Evolutionary conservation across 768 basidiomycete species (phyloP).

Genomic region (Russula dissimulans): DNA sequence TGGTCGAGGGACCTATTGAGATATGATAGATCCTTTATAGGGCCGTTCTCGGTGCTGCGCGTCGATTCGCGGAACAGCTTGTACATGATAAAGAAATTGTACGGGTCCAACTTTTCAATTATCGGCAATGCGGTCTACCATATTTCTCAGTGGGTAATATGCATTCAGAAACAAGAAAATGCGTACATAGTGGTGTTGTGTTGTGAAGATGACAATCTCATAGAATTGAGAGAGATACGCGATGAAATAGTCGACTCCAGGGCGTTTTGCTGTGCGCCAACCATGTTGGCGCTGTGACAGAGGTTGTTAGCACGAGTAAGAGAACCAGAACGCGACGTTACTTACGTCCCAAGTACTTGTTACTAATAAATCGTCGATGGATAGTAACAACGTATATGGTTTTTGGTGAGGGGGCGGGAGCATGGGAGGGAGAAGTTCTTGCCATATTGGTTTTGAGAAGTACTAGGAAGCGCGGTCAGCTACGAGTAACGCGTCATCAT

Average conservation of each 20-base stretch:
- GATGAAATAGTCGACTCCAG: constrained; percentile 97
- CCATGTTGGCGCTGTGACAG: constrained; percentile 70
- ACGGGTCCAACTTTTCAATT: constrained; percentile 90
- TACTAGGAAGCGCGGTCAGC: constrained; percentile 37
- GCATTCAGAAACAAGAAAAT: neutral
- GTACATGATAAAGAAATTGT: constrained; percentile 81
- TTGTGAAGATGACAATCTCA: constrained; percentile 93
- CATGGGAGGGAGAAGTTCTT: constrained; percentile 83
- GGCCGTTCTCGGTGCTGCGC: constrained; percentile 66
- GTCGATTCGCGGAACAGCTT: constrained; percentile 91
- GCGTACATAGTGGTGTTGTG: constrained; percentile 78
- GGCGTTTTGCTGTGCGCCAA: constrained; percentile 96
- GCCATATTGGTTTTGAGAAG: constrained; percentile 91
- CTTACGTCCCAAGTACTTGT: constrained; percentile 94
- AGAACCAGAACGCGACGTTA: constrained; percentile 18
- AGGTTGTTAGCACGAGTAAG: neutral
- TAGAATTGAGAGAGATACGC: constrained; percentile 97
- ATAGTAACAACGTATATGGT: constrained; percentile 86
- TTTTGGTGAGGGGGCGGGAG: constrained; percentile 75
- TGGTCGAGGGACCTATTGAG: constrained; percentile 54
- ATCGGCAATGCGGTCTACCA: constrained; percentile 77
- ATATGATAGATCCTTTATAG: constrained; percentile 94
- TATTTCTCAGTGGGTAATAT: neutral
- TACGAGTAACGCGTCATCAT: neutral
- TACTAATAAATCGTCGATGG: constrained; percentile 85